These are phyloP conservation scores for Colletotrichum liaoningense DNA, from an alignment of 2,329 filamentous ascomycete species.

Conservation along the genomic window DNA sequence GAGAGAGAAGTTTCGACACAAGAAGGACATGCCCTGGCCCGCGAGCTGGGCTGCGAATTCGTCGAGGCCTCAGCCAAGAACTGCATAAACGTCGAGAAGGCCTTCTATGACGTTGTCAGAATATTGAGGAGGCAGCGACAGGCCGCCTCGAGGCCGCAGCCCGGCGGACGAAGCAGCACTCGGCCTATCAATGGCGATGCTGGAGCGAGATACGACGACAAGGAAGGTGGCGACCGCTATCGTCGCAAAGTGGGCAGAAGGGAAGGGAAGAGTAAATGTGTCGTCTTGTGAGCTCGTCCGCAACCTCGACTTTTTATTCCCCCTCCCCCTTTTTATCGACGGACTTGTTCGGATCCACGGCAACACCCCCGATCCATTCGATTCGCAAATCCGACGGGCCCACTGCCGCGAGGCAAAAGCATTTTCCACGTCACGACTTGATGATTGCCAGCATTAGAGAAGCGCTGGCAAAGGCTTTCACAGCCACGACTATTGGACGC, in stretches of 20 bases:
- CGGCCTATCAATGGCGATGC: slow-evolving; percentile 34
- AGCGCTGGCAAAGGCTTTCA: slow-evolving; percentile 33
- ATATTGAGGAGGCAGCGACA: slow-evolving; percentile 88
- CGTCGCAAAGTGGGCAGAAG: slow-evolving; percentile 32
- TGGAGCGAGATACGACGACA: slow-evolving; percentile 32
- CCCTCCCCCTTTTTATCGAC: slow-evolving; percentile 11
- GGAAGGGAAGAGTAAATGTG: slow-evolving; percentile 38
- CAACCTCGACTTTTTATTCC: slow-evolving; percentile 1
- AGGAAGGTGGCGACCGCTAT: slow-evolving; percentile 35
- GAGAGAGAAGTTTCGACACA: slow-evolving; percentile 97
- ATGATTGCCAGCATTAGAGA: slow-evolving; percentile 37
- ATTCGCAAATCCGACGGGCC: slow-evolving; percentile 29
- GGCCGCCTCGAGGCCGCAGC: slow-evolving; percentile 54
- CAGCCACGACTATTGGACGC: slow-evolving; percentile 35
- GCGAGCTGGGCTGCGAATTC: slow-evolving; percentile 94
- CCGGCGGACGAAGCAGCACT: slow-evolving; percentile 33
- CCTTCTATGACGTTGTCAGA: slow-evolving; percentile 96
- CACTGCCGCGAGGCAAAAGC: slow-evolving; percentile 32
- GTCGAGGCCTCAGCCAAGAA: slow-evolving; percentile 98
- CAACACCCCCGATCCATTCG: slow-evolving; percentile 13
- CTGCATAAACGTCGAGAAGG: slow-evolving; percentile 98
- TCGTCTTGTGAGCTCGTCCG: slow-evolving; percentile 32
- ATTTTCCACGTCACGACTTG: slow-evolving; percentile 37
- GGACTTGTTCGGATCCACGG: slow-evolving; percentile 29
- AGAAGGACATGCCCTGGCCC: slow-evolving; percentile 90